Evolutionary conservation across 2,329 filamentous ascomycete species (phyloP).

Genomic region (Aspergillus floridensis): DNA sequence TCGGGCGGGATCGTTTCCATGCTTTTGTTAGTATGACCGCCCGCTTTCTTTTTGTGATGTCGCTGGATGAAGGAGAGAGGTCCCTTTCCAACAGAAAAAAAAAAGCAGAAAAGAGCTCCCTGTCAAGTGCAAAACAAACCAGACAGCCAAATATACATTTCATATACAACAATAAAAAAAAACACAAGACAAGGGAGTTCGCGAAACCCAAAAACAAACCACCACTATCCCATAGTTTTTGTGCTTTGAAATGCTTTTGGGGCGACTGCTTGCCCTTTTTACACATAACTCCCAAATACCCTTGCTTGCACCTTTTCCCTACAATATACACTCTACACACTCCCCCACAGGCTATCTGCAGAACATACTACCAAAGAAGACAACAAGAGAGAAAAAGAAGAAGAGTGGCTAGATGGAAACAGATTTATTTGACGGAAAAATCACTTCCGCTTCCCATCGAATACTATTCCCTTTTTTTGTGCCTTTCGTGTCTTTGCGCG

Average conservation of each 20-base stretch:
- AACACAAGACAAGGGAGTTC: neutral
- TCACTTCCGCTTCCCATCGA: no score
- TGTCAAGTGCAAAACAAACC: conserved; percentile 14
- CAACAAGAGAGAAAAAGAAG: no score
- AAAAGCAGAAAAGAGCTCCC: conserved; percentile 15
- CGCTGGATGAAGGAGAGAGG: conserved; percentile 19
- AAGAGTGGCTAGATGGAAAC: neutral
- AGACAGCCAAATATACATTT: conserved; percentile 4
- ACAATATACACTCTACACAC: neutral
- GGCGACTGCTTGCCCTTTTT: no score
- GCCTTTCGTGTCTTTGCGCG: no score
- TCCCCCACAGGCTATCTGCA: neutral
- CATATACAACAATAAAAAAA: conserved; percentile 7
- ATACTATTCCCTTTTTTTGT: no score
- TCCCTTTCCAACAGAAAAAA: conserved; percentile 16
- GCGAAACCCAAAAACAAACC: neutral
- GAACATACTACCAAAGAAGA: neutral
- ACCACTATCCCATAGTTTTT: neutral
- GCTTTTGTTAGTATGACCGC: neutral
- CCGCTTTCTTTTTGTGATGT: conserved; percentile 6
- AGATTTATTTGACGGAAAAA: no score
- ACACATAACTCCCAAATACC: no score
- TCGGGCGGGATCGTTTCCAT: neutral
- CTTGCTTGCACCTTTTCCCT: neutral
- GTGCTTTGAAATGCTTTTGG: neutral